A percentile compares a stretch with the other conserved stretches of the same genome.
These are phyloP conservation scores for Cercophora sp. DNA, from an alignment of 495 filamentous ascomycete species.

Conservation along the genomic window DNA sequence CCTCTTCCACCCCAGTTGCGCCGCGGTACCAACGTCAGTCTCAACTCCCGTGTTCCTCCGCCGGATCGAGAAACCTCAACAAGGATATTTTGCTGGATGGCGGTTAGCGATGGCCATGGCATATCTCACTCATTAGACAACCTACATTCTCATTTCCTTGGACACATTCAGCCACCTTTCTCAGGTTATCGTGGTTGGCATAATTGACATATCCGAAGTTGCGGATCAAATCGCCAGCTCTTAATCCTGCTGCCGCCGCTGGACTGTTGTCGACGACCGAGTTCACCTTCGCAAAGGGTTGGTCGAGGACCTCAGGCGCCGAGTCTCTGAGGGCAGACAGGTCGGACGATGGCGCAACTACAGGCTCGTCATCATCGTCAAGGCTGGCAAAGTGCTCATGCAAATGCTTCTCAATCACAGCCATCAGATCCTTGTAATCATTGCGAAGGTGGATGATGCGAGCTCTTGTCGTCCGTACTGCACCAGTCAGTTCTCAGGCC, in stretches of 20 bases:
- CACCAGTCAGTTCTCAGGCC: conserved; percentile 14
- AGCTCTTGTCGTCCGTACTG: conserved; percentile 85
- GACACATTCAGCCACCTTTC: conserved; percentile 79
- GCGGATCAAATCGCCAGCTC: conserved; percentile 74
- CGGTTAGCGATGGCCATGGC: conserved; percentile 11
- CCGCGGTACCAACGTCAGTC: conserved; percentile 67
- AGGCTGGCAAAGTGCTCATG: conserved; percentile 70
- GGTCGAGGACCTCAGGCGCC: conserved; percentile 47
- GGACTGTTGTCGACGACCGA: conserved; percentile 74
- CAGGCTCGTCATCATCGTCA: conserved; percentile 32
- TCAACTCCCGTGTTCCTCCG: conserved; percentile 52
- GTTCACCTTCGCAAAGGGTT: conserved; percentile 88
- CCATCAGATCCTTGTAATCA: conserved; percentile 90
- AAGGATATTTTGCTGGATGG: conserved; percentile 56
- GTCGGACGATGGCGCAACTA: neutral
- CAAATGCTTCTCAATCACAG: conserved; percentile 70
- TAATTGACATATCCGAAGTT: conserved; percentile 79
- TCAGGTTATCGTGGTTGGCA: conserved; percentile 79
- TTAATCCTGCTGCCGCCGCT: conserved; percentile 77
- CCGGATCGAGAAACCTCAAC: conserved; percentile 63
- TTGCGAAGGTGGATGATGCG: conserved; percentile 87
- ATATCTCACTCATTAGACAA: conserved; percentile 8
- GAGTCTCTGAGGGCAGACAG: conserved; percentile 27
- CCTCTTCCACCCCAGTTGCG: conserved; percentile 86
- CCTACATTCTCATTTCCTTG: conserved; percentile 87